Evolutionary conservation across 768 basidiomycete genomes (phyloP).

Genomic region (Gymnopilus junonius): DNA sequence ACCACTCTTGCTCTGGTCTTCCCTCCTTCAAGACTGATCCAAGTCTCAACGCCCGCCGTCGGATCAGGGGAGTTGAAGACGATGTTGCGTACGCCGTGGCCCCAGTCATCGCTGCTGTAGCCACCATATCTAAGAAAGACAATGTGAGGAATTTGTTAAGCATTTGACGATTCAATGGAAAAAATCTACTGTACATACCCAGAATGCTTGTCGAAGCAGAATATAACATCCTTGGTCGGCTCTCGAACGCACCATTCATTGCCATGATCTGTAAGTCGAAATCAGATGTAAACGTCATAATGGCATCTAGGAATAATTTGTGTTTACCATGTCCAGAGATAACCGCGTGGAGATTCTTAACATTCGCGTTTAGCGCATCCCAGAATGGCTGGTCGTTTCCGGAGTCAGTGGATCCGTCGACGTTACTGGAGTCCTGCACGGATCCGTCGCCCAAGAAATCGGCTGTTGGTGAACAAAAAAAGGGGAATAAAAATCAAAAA

Average conservation of each 20-base stretch:
- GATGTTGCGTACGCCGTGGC: constrained; percentile 67
- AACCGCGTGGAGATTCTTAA: constrained; percentile 69
- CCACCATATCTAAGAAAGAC: constrained; percentile 63
- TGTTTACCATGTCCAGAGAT: constrained; percentile 71
- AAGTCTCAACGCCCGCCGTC: constrained; percentile 53
- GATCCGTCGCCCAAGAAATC: constrained; percentile 61
- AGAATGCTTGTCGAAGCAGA: constrained; percentile 81
- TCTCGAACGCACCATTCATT: constrained; percentile 82
- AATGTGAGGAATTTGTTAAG: not conserved
- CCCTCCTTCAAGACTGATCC: constrained; percentile 68
- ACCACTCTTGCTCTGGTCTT: constrained; percentile 56
- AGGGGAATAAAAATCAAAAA: not conserved
- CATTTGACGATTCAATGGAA: not conserved
- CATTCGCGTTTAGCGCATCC: constrained; percentile 57
- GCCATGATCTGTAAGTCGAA: constrained; percentile 59
- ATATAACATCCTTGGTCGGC: constrained; percentile 60
- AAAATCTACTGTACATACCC: constrained; percentile 46
- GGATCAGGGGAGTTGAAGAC: constrained; percentile 58
- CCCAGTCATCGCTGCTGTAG: constrained; percentile 57
- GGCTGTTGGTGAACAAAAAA: constrained; percentile 35
- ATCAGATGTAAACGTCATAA: not conserved
- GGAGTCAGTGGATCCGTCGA: not conserved
- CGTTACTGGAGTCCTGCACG: constrained; percentile 55
- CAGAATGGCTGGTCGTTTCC: constrained; percentile 67
- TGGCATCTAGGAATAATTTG: not conserved